Percentiles rank a stretch among this genome's conserved stretches.
phyloP scores from a whole-genome alignment of 495 filamentous ascomycete species.

The Lophiostoma macrostomum region DNA sequence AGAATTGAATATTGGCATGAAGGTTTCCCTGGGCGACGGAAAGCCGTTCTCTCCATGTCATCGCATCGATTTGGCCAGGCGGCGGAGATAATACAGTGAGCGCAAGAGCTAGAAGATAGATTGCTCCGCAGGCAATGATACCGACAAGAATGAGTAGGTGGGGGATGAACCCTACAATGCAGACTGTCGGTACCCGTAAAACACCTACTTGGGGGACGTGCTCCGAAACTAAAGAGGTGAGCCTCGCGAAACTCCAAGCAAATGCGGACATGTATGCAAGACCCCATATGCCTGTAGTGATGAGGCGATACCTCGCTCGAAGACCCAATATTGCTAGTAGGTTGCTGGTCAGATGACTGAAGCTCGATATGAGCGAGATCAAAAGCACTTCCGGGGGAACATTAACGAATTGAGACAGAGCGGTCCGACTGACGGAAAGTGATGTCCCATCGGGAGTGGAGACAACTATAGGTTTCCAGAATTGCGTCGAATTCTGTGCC shows the following conservation, averaged over 20 bases:
- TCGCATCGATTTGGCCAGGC: conserved; percentile 36
- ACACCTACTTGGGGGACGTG: conserved; percentile 42
- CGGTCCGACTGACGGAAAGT: conserved; percentile 36
- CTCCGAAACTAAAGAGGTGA: conserved; percentile 27
- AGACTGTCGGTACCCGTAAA: conserved; percentile 86
- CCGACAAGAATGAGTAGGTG: conserved; percentile 80
- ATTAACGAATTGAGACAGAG: conserved; percentile 60
- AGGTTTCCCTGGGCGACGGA: conserved; percentile 74
- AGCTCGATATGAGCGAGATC: conserved; percentile 79
- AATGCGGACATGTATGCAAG: conserved; percentile 81
- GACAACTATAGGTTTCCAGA: conserved; percentile 19
- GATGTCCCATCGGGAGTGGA: conserved; percentile 18
- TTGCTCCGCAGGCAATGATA: conserved; percentile 66
- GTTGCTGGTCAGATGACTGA: conserved; percentile 85
- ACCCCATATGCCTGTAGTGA: conserved; percentile 87
- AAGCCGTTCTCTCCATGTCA: conserved; percentile 55
- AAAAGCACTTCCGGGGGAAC: conserved; percentile 86
- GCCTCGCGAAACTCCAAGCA: conserved; percentile 57
- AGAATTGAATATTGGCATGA: conserved; percentile 83
- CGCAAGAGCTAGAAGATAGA: conserved; percentile 72
- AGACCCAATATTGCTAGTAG: conserved; percentile 73
- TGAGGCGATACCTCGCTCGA: conserved; percentile 70
- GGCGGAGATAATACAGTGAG: conserved; percentile 72
- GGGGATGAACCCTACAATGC: conserved; percentile 90
- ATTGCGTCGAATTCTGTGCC: conserved; percentile 56